Evolutionary conservation across 192 early-diverging fungal species (phyloP).

Genomic region (Mortierella hygrophila): DNA sequence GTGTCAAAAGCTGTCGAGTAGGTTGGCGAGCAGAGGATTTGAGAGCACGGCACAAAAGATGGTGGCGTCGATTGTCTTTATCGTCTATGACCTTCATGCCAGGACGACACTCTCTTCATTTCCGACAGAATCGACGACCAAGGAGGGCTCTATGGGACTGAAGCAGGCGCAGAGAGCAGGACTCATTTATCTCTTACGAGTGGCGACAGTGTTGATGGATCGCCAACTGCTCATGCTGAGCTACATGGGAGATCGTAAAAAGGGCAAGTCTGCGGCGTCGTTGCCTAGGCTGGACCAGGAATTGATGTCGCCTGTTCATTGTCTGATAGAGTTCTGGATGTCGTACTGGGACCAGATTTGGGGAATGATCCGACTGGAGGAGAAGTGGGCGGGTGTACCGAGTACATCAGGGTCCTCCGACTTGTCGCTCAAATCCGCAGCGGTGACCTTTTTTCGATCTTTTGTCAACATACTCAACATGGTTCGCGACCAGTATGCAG

Average conservation of each 20-base stretch:
- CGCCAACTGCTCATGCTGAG: slow-evolving; percentile 20
- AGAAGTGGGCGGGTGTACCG: slow-evolving; percentile 36
- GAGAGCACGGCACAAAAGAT: slow-evolving; percentile 27
- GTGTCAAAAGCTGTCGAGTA: slow-evolving; percentile 34
- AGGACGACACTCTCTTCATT: slow-evolving; percentile 29
- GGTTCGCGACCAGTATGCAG: neutral
- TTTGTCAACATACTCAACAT: slow-evolving; percentile 39
- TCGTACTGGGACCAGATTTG: slow-evolving; percentile 54
- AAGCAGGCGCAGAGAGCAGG: slow-evolving; percentile 48
- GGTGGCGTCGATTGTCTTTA: slow-evolving; percentile 54
- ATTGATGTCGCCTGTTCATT: slow-evolving; percentile 26
- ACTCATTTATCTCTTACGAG: slow-evolving; percentile 32
- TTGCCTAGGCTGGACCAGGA: slow-evolving; percentile 5
- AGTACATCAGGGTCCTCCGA: slow-evolving; percentile 5
- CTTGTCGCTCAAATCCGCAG: slow-evolving; percentile 27
- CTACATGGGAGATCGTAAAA: neutral
- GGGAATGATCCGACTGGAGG: slow-evolving; percentile 53
- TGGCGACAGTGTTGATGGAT: slow-evolving; percentile 19
- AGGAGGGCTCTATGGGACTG: slow-evolving; percentile 28
- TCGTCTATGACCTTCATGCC: slow-evolving; percentile 58
- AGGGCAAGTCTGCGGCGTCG: neutral
- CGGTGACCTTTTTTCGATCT: slow-evolving; percentile 40
- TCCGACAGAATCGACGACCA: slow-evolving; percentile 29
- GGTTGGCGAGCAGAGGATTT: slow-evolving; percentile 5
- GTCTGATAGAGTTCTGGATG: slow-evolving; percentile 45